phyloP scores from a whole-genome alignment of 148 eudicot genomes.

The Rhododendron williamsianum region DNA sequence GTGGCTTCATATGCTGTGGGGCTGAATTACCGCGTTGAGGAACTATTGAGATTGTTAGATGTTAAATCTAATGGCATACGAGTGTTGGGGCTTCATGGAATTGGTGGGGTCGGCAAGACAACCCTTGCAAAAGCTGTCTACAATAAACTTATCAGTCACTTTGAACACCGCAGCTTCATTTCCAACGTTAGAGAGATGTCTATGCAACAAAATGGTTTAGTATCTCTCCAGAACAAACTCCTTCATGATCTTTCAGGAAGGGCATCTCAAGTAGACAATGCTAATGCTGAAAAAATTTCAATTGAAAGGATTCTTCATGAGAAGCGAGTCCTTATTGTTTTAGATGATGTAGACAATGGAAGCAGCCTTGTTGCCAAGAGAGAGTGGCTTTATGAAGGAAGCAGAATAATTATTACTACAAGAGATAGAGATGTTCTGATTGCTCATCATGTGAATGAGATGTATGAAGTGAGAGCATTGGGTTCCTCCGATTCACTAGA shows the following conservation, averaged over 20 bases:
- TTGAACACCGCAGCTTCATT: constrained; percentile 40
- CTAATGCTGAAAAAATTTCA: constrained; percentile 6
- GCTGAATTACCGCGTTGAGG: neutral
- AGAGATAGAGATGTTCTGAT: constrained; percentile 26
- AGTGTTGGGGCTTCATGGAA: constrained; percentile 7
- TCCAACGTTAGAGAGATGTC: constrained; percentile 34
- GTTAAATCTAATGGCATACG: neutral
- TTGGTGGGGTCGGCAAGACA: constrained; percentile 41
- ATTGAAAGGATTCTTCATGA: constrained; percentile 13
- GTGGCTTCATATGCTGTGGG: constrained; percentile 5
- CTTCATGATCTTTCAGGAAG: constrained; percentile 19
- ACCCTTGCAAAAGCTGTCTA: constrained; percentile 63
- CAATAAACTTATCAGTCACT: constrained; percentile 39
- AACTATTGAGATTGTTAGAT: constrained; percentile 2
- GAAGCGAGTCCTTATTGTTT: constrained; percentile 36
- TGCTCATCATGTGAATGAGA: constrained; percentile 15
- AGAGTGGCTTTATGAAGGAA: constrained; percentile 44
- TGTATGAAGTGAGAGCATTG: constrained; percentile 36
- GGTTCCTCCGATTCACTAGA: constrained; percentile 29
- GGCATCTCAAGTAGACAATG: neutral
- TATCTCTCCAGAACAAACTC: constrained; percentile 25
- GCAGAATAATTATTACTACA: constrained; percentile 46
- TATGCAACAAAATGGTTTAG: constrained; percentile 16
- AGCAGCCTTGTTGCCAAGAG: constrained; percentile 22
- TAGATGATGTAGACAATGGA: constrained; percentile 45